Percentiles rank a stretch among this genome's conserved stretches.
These are phyloP conservation scores for Candida anutae DNA, from an alignment of 1,139 yeast species.

Conservation along the genomic window DNA sequence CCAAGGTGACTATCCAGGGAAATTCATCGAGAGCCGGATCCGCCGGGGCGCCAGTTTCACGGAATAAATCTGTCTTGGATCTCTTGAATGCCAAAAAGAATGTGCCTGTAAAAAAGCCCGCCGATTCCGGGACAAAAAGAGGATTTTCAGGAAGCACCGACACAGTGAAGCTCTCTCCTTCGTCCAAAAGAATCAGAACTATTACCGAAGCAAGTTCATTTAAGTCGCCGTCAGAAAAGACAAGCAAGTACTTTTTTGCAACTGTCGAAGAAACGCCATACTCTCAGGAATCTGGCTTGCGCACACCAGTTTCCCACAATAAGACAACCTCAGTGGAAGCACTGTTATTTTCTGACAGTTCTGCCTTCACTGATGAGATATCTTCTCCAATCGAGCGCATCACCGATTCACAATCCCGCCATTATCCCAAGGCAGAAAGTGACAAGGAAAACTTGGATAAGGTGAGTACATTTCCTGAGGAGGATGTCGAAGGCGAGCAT, in stretches of 20 bases:
- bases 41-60: background rate
- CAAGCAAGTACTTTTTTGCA: conserved; percentile 16
- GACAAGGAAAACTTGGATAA: conserved; percentile 5
- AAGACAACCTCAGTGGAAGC: conserved; percentile 8
- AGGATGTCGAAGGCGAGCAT: conserved; percentile 12
- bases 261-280: conserved; percentile 1
- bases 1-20: background rate
- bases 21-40: conserved; percentile 1
- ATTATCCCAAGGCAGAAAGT: conserved; percentile 1
- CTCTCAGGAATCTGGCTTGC: conserved; percentile 2
- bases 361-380: conserved; percentile 28
- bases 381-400: conserved; percentile 19
- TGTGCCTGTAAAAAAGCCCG: no score
- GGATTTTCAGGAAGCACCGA: conserved; percentile 2
- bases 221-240: conserved; percentile 3
- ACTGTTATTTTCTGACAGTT: conserved; percentile 24
- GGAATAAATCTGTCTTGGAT: conserved; percentile 5
- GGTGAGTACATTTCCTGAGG: conserved; percentile 11
- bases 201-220: conserved; percentile 5
- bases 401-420: background rate
- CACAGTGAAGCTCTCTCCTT: conserved; percentile 16
- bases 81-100: conserved; percentile 5
- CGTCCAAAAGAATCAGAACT: conserved; percentile 18
- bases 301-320: conserved; percentile 6
- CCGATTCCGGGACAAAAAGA: conserved; percentile 2